phyloP scores from a whole-genome alignment of 768 basidiomycete genomes.

The Lactarius psammicola region DNA sequence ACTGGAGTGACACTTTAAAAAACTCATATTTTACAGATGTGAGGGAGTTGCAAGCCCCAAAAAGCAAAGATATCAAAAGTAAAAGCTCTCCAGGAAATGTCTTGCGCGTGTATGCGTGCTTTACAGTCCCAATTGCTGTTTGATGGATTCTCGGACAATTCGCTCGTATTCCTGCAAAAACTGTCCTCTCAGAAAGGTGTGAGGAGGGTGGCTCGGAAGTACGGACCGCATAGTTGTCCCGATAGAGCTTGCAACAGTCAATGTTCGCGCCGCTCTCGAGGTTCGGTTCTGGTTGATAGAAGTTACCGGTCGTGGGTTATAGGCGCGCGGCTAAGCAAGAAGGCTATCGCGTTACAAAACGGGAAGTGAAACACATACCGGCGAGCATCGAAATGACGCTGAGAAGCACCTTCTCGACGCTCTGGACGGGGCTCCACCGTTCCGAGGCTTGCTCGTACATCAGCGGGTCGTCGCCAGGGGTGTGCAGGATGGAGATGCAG shows the following conservation, averaged over 20 bases:
- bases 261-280: constrained; percentile 97
- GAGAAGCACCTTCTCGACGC: constrained; percentile 93
- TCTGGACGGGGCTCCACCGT: constrained; percentile 98
- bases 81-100: not conserved
- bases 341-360: not conserved
- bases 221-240: constrained; percentile 70
- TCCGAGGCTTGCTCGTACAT: constrained; percentile 96
- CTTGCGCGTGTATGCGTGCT: not conserved
- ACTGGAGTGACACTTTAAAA: not conserved
- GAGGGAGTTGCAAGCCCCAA: not conserved
- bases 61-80: not conserved
- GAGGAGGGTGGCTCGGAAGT: no score
- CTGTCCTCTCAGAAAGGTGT: not conserved
- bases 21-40: not conserved
- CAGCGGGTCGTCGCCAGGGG: constrained; percentile 87
- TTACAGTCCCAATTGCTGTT: constrained; percentile 79
- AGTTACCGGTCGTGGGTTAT: not conserved
- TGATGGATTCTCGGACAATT: constrained; percentile 77
- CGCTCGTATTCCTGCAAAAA: constrained; percentile 78
- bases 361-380: constrained; percentile 46
- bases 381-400: constrained; percentile 98
- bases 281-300: constrained; percentile 73
- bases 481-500: constrained; percentile 97
- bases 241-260: constrained; percentile 94
- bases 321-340: not conserved